A percentile compares a stretch with the other conserved stretches of the same genome.
These are phyloP conservation scores for Omphalea diandra DNA, from an alignment of 441 rosid species.

Conservation along the genomic window DNA sequence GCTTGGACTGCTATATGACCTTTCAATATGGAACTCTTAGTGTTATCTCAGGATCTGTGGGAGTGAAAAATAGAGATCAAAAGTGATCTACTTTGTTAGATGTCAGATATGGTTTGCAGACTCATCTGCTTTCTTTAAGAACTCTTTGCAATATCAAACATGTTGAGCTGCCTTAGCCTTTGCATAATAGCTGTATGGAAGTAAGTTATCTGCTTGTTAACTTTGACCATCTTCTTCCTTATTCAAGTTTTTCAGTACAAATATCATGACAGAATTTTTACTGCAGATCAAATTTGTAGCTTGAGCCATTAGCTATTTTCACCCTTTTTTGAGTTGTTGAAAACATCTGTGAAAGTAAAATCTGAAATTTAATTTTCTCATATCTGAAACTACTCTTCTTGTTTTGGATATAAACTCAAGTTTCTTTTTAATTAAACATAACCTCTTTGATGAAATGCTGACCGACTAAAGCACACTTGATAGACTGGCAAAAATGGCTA, in stretches of 20 bases:
- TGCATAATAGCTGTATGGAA: conserved; percentile 28
- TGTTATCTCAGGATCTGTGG: conserved; percentile 21
- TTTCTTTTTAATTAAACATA: not conserved
- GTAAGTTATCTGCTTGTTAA: conserved; percentile 33
- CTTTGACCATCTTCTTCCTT: conserved; percentile 8
- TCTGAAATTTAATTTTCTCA: not conserved
- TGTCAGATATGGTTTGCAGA: conserved; percentile 28
- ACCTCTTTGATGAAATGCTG: not conserved
- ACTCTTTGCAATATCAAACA: conserved; percentile 34
- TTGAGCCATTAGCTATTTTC: not conserved
- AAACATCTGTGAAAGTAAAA: not conserved
- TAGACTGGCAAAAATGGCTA: not conserved
- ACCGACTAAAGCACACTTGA: not conserved
- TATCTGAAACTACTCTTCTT: not conserved
- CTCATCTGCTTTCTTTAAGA: conserved; percentile 32
- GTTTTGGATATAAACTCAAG: not conserved
- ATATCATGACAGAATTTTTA: too few species aligned
- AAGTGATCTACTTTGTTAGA: conserved; percentile 21
- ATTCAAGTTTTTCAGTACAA: not conserved
- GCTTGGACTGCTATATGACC: not conserved
- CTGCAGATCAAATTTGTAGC: not conserved
- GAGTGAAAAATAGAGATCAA: conserved; percentile 29
- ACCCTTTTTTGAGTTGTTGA: not conserved
- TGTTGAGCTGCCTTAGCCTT: conserved; percentile 27
- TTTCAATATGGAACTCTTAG: conserved; percentile 20